Evolutionary conservation across 202 grass and related monocot species (phyloP).

Genomic region (Elaeis oleifera): DNA sequence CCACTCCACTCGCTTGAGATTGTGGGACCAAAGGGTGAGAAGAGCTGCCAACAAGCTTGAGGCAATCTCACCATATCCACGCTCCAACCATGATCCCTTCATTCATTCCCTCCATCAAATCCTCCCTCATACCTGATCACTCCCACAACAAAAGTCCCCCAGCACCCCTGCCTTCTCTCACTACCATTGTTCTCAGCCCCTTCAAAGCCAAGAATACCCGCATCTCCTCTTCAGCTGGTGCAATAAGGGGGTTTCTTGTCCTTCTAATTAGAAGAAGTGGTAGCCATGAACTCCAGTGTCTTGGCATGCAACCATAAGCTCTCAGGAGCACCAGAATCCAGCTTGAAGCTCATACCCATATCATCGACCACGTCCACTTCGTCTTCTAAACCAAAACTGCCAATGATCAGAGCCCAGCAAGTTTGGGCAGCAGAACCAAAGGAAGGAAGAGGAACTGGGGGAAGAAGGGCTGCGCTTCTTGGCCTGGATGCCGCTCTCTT

Average conservation of each 20-base stretch:
- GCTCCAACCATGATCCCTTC: slow-evolving; percentile 38
- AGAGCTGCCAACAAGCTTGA: slow-evolving; percentile 37
- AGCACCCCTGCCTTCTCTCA: too few species aligned
- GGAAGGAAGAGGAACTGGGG: slow-evolving; percentile 22
- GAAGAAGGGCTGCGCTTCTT: slow-evolving; percentile 53
- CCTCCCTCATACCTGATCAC: background rate
- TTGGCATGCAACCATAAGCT: slow-evolving; percentile 23
- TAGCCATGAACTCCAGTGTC: slow-evolving; percentile 51
- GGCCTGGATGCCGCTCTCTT: slow-evolving; percentile 59
- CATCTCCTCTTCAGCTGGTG: too few species aligned
- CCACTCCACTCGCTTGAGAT: slow-evolving; percentile 31
- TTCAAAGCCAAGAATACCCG: too few species aligned
- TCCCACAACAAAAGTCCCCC: too few species aligned
- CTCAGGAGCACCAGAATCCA: background rate
- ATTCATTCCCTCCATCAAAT: slow-evolving; percentile 18
- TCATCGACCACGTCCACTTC: slow-evolving; percentile 31
- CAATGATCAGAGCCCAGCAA: slow-evolving; percentile 24
- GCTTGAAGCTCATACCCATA: slow-evolving; percentile 43
- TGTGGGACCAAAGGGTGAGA: slow-evolving; percentile 10
- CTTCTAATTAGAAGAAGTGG: slow-evolving; percentile 22
- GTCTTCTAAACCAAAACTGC: slow-evolving; percentile 19
- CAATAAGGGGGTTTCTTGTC: too few species aligned
- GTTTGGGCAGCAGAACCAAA: slow-evolving; percentile 16
- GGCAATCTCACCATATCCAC: slow-evolving; percentile 94
- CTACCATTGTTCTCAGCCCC: too few species aligned